Conservation (phyloP, 257 asterid genomes). For the Nicotiana attenuata region DNA sequence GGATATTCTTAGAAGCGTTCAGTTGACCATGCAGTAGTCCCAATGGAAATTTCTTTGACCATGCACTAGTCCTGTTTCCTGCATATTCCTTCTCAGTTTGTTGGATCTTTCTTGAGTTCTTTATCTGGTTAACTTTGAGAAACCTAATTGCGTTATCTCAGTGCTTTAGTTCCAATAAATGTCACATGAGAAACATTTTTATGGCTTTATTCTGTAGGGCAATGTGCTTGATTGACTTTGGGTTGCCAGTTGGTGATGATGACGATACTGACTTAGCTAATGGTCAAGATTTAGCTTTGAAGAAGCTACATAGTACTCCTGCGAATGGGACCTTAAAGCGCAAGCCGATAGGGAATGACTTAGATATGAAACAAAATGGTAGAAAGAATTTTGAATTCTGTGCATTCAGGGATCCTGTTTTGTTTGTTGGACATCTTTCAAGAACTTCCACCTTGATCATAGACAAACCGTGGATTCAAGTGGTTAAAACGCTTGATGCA, state of each 20-base stretch:
- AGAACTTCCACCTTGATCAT: slow-evolving; percentile 74
- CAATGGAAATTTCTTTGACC: neutral
- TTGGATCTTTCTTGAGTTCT: neutral
- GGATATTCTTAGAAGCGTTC: neutral
- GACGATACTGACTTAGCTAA: slow-evolving; percentile 39
- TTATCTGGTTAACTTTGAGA: neutral
- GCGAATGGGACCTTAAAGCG: slow-evolving; percentile 52
- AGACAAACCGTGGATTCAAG: slow-evolving; percentile 87
- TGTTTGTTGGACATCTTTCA: slow-evolving; percentile 88
- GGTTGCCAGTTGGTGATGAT: slow-evolving; percentile 55
- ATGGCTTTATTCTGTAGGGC: slow-evolving; percentile 47
- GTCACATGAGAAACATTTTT: neutral
- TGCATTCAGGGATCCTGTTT: slow-evolving; percentile 75
- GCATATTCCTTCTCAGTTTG: neutral
- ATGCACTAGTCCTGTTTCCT: neutral
- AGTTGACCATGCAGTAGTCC: no score
- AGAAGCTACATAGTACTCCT: slow-evolving; percentile 33
- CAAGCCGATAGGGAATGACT: slow-evolving; percentile 39
- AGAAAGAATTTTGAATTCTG: slow-evolving; percentile 64
- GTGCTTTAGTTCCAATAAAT: neutral
- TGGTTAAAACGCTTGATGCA: slow-evolving; percentile 57
- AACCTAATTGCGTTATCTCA: neutral
- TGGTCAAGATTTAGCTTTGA: slow-evolving; percentile 29
- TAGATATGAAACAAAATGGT: slow-evolving; percentile 45
- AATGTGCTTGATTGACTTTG: slow-evolving; percentile 81